Base-by-base conservation (phyloP, 441 rosid genomes). In the Aquilaria agallochum region DNA sequence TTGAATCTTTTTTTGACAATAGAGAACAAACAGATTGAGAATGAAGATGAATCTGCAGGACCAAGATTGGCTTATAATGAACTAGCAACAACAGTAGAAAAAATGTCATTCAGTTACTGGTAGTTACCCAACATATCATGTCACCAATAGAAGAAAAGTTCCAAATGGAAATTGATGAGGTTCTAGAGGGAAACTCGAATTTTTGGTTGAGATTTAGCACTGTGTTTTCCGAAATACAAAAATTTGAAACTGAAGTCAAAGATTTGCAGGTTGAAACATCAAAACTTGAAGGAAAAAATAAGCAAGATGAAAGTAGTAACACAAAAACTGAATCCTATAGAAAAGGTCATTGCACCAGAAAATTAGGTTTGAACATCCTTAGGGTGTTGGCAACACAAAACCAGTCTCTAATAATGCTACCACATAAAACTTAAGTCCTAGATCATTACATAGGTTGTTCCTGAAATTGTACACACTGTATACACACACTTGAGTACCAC, bases 151-250 rank as follows among this genome's bases (percentile, higher is more conserved):
- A 87, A 72, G 60, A 84, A 51, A 79, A 73, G 65, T 67, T 92
- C 47, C 65, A 85, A 68, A 72, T 47, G 66, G 68, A 68, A 42
- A 76, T 89, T 31, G 96, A 92, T 65, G 91, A 82, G 60, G 58
- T 87, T 51, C 68, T 85, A 61, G 91, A 86, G 73, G 91, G 86
- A 67, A 89, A 92, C 70, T 46, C 87, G 69, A 82, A 86, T 44
- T 74, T 92, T 58, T 77, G 93, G 89, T 75, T 92, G 59, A 74
- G 89, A 66, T 87, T 89, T 81, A 89, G 92, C 69, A 36, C 82
- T 56, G 69, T 88, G 8, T 80, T 85, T 66, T 82, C 85, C 27
- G 85, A 87, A 69, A 81, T 89, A 67, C 95, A 84, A 80, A 86
- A 84, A 72, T 89, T 83, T 49, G 88, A 84, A 62, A 80, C 78